Evolutionary conservation across 805 yeast species (phyloP).

Genomic region (Yamadazyma kitorensis): DNA sequence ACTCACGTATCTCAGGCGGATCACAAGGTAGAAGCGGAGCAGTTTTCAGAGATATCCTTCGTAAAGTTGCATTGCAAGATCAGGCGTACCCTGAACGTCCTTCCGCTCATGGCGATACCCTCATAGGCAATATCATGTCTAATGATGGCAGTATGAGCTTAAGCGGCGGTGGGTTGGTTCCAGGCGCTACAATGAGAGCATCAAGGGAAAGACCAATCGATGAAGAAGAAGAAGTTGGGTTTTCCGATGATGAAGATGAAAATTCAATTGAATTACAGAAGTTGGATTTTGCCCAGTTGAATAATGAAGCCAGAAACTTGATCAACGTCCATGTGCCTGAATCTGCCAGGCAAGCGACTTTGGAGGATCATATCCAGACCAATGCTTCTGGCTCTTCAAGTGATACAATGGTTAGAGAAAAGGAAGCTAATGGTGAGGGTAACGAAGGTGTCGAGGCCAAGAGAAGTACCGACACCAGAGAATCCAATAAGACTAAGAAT

Average conservation of each 20-base stretch:
- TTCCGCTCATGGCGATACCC: conserved; percentile 31
- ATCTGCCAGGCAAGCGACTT: conserved; percentile 7
- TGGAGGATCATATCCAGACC: conserved; percentile 4
- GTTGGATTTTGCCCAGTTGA: conserved; percentile 40
- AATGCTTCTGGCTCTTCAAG: conserved; percentile 8
- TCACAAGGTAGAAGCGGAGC: conserved; percentile 14
- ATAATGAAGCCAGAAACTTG: conserved; percentile 54
- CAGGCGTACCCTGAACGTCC: conserved; percentile 21
- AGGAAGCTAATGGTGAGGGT: conserved; percentile 3
- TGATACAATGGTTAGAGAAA: conserved; percentile 8
- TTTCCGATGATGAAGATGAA: conserved; percentile 20
- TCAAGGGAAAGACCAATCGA: conserved; percentile 16
- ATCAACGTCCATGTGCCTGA: conserved; percentile 48
- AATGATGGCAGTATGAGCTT: conserved; percentile 19
- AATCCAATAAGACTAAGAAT: conserved; percentile 2
- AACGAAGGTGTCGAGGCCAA: conserved; percentile 1
- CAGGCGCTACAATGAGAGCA: conserved; percentile 29
- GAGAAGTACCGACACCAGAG: conserved; percentile 4
- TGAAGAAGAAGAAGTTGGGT: conserved; percentile 27
- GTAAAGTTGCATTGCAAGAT: conserved; percentile 36
- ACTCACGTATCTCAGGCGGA: conserved; percentile 9
- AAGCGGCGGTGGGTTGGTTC: conserved; percentile 42
- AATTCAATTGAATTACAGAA: conserved; percentile 45
- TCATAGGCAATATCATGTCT: conserved; percentile 35
- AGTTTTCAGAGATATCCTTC: conserved; percentile 27